Percentiles rank a stretch among this genome's conserved stretches.
phyloP scores from a whole-genome alignment of 305 asterid species.

The Nicotiana rustica region DNA sequence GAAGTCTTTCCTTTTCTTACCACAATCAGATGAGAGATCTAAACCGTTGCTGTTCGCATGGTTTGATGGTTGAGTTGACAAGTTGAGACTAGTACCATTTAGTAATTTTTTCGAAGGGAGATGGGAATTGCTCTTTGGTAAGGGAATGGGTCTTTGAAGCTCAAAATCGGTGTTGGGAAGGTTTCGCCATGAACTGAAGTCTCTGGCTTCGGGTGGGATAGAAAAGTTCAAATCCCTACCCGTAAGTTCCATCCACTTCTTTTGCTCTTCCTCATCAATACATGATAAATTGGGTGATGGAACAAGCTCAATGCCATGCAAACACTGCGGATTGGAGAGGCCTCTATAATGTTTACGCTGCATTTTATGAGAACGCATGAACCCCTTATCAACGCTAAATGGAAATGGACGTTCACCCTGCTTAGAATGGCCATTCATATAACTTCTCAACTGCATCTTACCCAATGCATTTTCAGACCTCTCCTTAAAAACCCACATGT shows the following conservation, averaged over 20 bases:
- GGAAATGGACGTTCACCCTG: constrained; percentile 36
- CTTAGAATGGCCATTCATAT: constrained; percentile 36
- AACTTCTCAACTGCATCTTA: constrained; percentile 38
- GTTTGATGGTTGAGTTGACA: constrained; percentile 37
- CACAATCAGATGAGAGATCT: constrained; percentile 33
- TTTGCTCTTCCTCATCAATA: constrained; percentile 36
- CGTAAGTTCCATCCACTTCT: constrained; percentile 40
- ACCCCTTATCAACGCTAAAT: constrained; percentile 37
- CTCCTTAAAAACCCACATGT: constrained; percentile 42
- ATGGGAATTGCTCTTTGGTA: constrained; percentile 16
- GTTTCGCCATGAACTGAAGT: constrained; percentile 37
- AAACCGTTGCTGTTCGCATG: constrained; percentile 29
- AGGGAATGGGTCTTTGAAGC: constrained; percentile 35
- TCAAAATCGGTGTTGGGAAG: constrained; percentile 38
- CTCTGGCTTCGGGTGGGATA: constrained; percentile 37
- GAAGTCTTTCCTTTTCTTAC: constrained; percentile 39
- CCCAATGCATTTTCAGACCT: constrained; percentile 39
- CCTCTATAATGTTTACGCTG: constrained; percentile 36
- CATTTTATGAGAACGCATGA: constrained; percentile 36
- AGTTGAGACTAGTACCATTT: constrained; percentile 31
- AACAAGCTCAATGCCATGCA: constrained; percentile 39
- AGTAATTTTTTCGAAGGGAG: constrained; percentile 34
- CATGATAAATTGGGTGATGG: constrained; percentile 32
- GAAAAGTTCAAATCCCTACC: constrained; percentile 37
- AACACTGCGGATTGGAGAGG: constrained; percentile 33